Percentiles rank a stretch among this genome's conserved stretches.
These are phyloP conservation scores for Penicillium sclerotigenum DNA, from an alignment of 2,329 filamentous ascomycete genomes.

Conservation along the genomic window DNA sequence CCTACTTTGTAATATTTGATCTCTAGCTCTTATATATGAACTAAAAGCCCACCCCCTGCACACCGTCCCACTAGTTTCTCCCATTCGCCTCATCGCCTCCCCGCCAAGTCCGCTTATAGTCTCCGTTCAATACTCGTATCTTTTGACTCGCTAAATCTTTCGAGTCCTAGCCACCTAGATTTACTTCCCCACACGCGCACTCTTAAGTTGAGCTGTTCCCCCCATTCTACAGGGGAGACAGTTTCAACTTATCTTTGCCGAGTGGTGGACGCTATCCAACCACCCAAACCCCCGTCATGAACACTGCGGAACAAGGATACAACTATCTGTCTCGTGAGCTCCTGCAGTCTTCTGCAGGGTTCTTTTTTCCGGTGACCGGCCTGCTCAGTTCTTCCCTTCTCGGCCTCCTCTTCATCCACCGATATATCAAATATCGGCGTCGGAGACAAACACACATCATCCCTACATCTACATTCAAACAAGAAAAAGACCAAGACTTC, in stretches of 20 bases:
- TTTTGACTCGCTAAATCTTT: background rate
- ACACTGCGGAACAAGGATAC: background rate
- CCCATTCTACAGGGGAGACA: background rate
- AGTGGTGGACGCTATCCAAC: slow-evolving; percentile 7
- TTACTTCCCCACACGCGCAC: background rate
- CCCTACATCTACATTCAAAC: background rate
- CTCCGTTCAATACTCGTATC: background rate
- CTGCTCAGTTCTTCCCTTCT: slow-evolving; percentile 1
- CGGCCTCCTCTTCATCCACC: background rate
- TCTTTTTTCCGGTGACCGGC: background rate
- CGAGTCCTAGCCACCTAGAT: background rate
- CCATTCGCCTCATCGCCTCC: background rate
- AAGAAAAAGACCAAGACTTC: background rate
- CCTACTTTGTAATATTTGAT: background rate
- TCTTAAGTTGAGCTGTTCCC: slow-evolving; percentile 7
- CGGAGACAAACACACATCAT: background rate
- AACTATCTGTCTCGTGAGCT: background rate
- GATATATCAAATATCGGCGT: background rate
- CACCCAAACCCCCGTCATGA: background rate
- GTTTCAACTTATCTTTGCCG: background rate
- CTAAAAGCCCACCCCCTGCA: background rate
- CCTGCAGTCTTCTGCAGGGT: background rate
- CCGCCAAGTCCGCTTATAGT: background rate
- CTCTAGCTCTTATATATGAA: background rate
- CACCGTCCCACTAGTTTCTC: background rate